Base-by-base conservation (phyloP, 2,329 filamentous ascomycete species). In the Corinectria fuckeliana region DNA sequence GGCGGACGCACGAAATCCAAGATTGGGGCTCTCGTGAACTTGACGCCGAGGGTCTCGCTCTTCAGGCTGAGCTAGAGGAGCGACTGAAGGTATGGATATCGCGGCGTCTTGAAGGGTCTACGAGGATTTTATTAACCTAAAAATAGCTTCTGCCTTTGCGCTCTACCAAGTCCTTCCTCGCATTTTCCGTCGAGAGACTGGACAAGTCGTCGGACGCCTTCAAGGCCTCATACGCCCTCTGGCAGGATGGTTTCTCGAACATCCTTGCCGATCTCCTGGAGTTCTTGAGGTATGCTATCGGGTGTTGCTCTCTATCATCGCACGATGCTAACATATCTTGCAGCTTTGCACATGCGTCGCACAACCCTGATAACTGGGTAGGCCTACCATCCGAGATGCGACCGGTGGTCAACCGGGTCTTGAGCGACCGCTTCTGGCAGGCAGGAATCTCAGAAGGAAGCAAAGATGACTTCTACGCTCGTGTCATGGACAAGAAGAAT, bases 401-500 rank as follows among this genome's bases (percentile, higher is more conserved):
- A 58, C 79, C 84, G 5, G 87, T 96, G 51, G 91, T 98, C 36
- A 85, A 88, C 41, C 86, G 91, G 20, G 92, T 98, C 18, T 80
- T 99, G 20, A 96, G 93, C 13, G 95, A 99, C 76, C 86, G 95
- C 21, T 99, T 99, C 75, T 99, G 95, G 95, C 95, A 99, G 80
- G 92, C 93, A 6, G 95, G 95, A 9, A 99, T 99, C 50, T 98
- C 95, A 0, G 91, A 90, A 62, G 95, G 96, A 23, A 98, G 92
- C 69, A 93, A 95, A 74, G 95, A 98, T 63, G 94, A 98, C 58
- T 99, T 99, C 74, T 98, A 97, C 75, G 91, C 92, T 28, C 87
- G 92, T 38, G 94, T 99, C 2, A 88, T 92, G 56, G 91, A 92
- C 28, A 97, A 95, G 56, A 96, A 93, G 76, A 86, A 85, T 38